phyloP scores from a whole-genome alignment of 2,329 filamentous ascomycete genomes.

The Neonectria coccinea region DNA sequence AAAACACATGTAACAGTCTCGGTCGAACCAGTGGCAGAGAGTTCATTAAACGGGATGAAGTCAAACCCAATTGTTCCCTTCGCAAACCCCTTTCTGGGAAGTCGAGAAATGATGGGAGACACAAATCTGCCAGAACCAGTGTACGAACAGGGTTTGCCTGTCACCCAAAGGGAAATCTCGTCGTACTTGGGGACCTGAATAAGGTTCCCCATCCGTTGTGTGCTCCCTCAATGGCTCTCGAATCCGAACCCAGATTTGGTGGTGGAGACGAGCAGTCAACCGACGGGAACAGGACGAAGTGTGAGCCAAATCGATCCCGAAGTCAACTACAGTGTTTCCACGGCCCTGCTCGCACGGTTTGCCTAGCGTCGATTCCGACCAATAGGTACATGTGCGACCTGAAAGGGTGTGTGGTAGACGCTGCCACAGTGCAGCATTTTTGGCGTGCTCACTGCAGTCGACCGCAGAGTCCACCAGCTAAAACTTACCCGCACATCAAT shows the following conservation, averaged over 20 bases:
- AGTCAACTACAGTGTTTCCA: constrained; percentile 22
- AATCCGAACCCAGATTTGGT: constrained; percentile 26
- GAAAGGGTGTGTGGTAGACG: constrained; percentile 14
- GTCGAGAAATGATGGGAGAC: too few species aligned
- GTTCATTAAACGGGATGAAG: neutral
- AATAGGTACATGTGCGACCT: constrained; percentile 11
- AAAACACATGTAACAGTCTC: neutral
- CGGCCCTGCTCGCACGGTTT: constrained; percentile 5
- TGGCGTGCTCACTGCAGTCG: neutral
- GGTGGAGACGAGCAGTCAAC: neutral
- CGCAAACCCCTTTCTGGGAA: neutral
- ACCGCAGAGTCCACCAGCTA: neutral
- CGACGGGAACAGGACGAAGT: neutral
- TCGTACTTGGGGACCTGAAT: neutral
- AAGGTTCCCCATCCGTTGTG: neutral
- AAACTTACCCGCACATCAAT: neutral
- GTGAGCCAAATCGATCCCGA: constrained; percentile 11
- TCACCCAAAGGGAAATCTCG: constrained; percentile 11
- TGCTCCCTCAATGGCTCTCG: constrained; percentile 2
- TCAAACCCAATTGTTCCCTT: neutral
- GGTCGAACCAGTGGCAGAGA: neutral
- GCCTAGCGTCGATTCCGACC: constrained; percentile 12
- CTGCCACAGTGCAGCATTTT: neutral
- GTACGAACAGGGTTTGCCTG: neutral
- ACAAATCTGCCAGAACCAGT: neutral